Conservation (phyloP, 495 filamentous ascomycete genomes). For the Ramalina intermedia region DNA sequence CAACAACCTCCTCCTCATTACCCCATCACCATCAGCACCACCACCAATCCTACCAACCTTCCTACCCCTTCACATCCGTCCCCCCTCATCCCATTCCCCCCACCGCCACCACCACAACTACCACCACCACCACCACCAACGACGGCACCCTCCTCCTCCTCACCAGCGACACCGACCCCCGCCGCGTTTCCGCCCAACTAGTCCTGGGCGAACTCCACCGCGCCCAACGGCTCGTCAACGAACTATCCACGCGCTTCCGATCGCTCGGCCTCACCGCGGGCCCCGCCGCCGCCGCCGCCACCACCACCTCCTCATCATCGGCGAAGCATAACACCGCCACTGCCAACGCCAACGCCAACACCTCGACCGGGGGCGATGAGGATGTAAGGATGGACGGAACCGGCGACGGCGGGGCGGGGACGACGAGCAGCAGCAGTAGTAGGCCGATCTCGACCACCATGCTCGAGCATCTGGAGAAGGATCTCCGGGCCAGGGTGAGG, state of each 20-base stretch:
- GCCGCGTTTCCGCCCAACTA: conserved; percentile 20
- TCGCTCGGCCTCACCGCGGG: no score
- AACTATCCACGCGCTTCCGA: conserved; percentile 4
- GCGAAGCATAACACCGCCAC: not conserved
- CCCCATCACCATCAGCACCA: no score
- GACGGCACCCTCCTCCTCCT: not conserved
- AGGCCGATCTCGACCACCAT: not conserved
- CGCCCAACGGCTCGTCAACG: conserved; percentile 21
- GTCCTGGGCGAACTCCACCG: conserved; percentile 29
- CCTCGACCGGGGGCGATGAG: no score
- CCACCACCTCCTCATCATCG: no score
- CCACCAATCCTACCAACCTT: no score
- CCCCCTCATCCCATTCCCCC: no score
- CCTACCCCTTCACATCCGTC: no score
- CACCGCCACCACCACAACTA: no score
- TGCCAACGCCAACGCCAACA: not conserved
- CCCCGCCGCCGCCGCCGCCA: no score
- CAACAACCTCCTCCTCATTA: no score
- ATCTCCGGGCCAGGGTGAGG: not conserved
- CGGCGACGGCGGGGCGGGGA: no score
- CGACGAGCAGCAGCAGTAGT: not conserved
- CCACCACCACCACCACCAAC: no score
- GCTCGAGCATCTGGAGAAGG: conserved; percentile 1
- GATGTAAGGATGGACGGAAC: not conserved
- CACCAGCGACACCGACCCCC: conserved; percentile 13